Base-by-base conservation (phyloP, 176 grass and related monocot species). In the Canna indica region DNA sequence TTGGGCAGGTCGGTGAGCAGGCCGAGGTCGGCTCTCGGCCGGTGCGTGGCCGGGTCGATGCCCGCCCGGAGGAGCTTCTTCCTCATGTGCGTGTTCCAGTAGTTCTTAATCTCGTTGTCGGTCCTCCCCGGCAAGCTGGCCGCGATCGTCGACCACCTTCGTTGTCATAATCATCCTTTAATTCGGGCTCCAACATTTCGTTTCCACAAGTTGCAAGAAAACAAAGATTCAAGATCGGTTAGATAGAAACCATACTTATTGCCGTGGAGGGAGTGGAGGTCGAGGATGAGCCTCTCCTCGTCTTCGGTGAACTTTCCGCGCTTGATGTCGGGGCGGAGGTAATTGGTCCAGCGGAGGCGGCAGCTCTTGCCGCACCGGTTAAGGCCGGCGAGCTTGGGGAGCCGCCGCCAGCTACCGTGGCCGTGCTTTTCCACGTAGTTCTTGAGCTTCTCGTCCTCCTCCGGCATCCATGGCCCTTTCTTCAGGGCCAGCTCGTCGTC, bases 291-390 rank as follows among this genome's bases (percentile, higher is more conserved):
- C 1, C 58, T 28, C 58, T 60, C 38, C 66, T 82, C 80, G 36
- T 73, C 80, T 32, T 67, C 13, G 4, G 80, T 77, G 74, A 82
- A 82, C 34, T 80, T 80, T 29, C 78, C 78, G 13, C 78, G 69
- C 63, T 85, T 88, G 60, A 96, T 86, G 82, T 91, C 80, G 10
- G 93, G 93, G 7, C 88, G 85, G 76, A 96, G 88, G 76, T 96
- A 85, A 77, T 96, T 96, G 1, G 83, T 85, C 91, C 91, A 96
- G 60, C 91, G 82, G 75, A 96, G 85, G 0, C 91, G 85, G 81
- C 91, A 96, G 71, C 91, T 96, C 85, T 96, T 96, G 52, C 91
- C 91, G 67, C 91, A 96, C 22, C 88, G 81, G 28, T 70, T 70
- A 16, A 64, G 61, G 2, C 61, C 61, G 13, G 61, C 61, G 30